Conservation (phyloP, 306 rosid species). For the Hippophae rhamnoides region DNA sequence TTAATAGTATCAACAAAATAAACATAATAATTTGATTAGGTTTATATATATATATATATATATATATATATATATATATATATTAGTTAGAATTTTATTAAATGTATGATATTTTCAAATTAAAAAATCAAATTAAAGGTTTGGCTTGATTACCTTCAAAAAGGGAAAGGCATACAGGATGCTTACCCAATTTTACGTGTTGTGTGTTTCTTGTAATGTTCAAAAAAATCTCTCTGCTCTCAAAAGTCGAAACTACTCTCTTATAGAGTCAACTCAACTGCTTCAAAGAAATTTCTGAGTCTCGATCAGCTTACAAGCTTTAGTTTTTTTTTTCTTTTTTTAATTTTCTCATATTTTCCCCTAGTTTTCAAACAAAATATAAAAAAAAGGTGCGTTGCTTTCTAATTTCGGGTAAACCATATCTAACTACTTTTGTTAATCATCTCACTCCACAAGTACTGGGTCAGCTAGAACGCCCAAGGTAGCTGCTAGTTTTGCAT, state of each 20-base stretch:
- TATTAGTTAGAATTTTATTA: no score
- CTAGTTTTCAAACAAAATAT: slow-evolving; percentile 13
- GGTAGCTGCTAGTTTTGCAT: neutral
- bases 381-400: slow-evolving; percentile 11
- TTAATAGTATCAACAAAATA: no score
- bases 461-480: slow-evolving; percentile 11
- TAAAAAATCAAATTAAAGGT: no score
- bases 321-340: neutral
- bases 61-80: no score
- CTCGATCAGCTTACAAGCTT: neutral
- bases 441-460: slow-evolving; percentile 11
- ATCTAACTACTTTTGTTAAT: slow-evolving; percentile 28
- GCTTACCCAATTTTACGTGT: no score
- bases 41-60: no score
- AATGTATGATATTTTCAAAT: no score
- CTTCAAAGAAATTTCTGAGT: no score
- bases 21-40: no score
- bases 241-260: neutral
- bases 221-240: slow-evolving; percentile 5
- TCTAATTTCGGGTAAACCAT: slow-evolving; percentile 44
- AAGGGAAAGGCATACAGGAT: no score
- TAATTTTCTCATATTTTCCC: neutral
- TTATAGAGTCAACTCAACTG: slow-evolving; percentile 1
- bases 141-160: no score
- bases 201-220: no score